A percentile compares a stretch with the other conserved stretches of the same genome.
phyloP scores from a whole-genome alignment of 208 protist species.

The Borovskyia barvae region DNA sequence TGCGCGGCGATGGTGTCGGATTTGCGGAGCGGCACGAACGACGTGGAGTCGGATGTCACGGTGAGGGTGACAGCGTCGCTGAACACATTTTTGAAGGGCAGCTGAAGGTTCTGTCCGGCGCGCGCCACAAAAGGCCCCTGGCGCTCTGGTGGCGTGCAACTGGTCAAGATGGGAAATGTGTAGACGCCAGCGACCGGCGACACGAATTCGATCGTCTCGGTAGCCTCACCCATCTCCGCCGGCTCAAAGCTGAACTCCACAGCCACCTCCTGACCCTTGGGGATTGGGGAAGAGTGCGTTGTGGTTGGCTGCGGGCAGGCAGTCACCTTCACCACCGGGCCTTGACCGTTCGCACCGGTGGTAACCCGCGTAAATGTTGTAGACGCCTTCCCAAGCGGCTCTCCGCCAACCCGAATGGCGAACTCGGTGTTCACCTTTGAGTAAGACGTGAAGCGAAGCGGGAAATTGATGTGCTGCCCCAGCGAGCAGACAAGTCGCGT shows the following conservation, averaged over 20 bases:
- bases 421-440: conserved; percentile 82
- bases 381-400: conserved; percentile 12
- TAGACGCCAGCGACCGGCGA: conserved; percentile 90
- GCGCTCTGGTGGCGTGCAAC: conserved; percentile 86
- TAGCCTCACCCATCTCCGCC: conserved; percentile 64
- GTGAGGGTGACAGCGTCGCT: conserved; percentile 71
- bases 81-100: conserved; percentile 96
- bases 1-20: conserved; percentile 82
- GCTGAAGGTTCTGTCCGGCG: conserved; percentile 40
- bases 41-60: conserved; percentile 75
- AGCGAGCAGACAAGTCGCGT: conserved; percentile 86
- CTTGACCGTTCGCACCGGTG: conserved; percentile 23
- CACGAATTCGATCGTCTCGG: conserved; percentile 79
- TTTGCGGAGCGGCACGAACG: conserved; percentile 81
- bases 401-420: conserved; percentile 50
- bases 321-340: conserved; percentile 25
- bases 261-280: conserved; percentile 86
- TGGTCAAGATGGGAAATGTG: conserved; percentile 86
- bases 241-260: conserved; percentile 95
- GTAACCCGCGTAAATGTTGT: conserved; percentile 19
- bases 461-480: conserved; percentile 67
- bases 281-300: neutral
- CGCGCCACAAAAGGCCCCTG: conserved; percentile 92
- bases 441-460: conserved; percentile 77
- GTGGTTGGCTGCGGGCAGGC: neutral